Base-by-base conservation (phyloP, 371 early-diverging fungal genomes). In the Syncephalastrum monosporum region DNA sequence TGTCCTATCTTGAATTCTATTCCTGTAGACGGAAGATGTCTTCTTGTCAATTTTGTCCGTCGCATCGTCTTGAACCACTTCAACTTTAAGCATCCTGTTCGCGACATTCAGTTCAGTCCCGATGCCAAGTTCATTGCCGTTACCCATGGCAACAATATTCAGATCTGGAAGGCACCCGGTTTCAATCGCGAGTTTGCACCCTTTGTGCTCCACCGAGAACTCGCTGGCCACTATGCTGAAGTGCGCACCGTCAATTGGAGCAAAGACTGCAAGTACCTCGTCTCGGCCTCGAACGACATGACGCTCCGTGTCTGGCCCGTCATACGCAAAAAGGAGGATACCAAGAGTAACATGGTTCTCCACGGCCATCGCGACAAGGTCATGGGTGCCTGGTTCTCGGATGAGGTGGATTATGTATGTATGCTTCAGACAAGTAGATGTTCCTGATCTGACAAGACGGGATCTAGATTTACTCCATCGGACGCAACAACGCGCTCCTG, bases 131-230 rank as follows among this genome's bases (percentile, higher is more conserved):
- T 70, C 60, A 83, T 99, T 69, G 97, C 94, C 0, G 90, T 94
- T 4, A 89, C 95, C 2, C 76, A 88, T 47, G 96, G 91, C 63
- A 91, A 89, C 60, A 77, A 82, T 25, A 75, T 96, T 33, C 90
- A 96, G 64, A 69, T 97, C n/a, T 98, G 98, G 98, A 82, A 85
- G 72, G 87, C 97, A 24, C 99, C 99, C 16, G 92, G 93, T 43
- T 88, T 86, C 67, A 83, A 86, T 43, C 82, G 89, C 53, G 97
- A 97, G 75, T 96, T 95, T 61, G 80, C 93, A 6, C 96, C 98
- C 16, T 90, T 99, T 66, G 89, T 92, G 24, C 74, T 94, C 50
- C 87, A 91, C 63, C 75, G 85, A 23, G 83, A 77, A 25, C 83
- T 85, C 45, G 76, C 89, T 17, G 96, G 95, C 15, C 98, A 97